These are phyloP conservation scores for Geosmithia putterillii DNA, from an alignment of 2,329 filamentous ascomycete genomes.

Conservation along the genomic window DNA sequence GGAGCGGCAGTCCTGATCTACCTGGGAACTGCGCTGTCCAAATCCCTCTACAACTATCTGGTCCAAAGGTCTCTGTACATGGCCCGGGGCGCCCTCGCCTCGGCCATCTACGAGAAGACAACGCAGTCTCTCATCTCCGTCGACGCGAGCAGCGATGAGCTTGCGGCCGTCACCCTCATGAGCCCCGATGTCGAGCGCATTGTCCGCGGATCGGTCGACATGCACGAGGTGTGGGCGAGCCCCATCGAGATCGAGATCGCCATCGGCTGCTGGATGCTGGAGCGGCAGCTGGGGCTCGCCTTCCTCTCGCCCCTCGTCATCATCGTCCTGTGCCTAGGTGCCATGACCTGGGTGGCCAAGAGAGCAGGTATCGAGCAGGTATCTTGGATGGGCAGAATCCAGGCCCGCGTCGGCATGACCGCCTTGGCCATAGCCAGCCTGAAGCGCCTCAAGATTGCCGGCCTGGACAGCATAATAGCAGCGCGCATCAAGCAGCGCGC, in stretches of 20 bases:
- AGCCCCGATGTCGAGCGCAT: conserved; percentile 33
- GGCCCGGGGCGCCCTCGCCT: conserved; percentile 17
- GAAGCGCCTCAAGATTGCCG: conserved; percentile 19
- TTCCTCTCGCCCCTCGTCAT: conserved; percentile 33
- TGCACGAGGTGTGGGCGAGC: conserved; percentile 29
- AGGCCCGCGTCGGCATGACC: conserved; percentile 19
- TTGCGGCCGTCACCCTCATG: conserved; percentile 32
- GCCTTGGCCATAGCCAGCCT: conserved; percentile 17
- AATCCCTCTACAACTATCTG: conserved; percentile 24
- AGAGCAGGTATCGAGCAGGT: conserved; percentile 12
- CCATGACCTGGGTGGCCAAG: conserved; percentile 1
- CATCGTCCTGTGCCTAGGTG: conserved; percentile 14
- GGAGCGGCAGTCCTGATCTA: conserved; percentile 27
- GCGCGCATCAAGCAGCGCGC: conserved; percentile 6
- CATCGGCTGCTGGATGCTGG: conserved; percentile 32
- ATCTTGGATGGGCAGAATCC: conserved; percentile 21
- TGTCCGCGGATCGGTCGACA: conserved; percentile 13
- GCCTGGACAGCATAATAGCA: conserved; percentile 11
- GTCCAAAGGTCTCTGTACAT: conserved; percentile 17
- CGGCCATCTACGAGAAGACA: conserved; percentile 20
- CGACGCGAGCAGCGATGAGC: conserved; percentile 16
- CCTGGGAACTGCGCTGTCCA: conserved; percentile 23
- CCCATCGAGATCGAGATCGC: conserved; percentile 29
- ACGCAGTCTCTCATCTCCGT: conserved; percentile 15
- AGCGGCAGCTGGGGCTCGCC: conserved; percentile 30